Evolutionary conservation across 306 rosid genomes (phyloP).

Genomic region (Rosa multiflora): DNA sequence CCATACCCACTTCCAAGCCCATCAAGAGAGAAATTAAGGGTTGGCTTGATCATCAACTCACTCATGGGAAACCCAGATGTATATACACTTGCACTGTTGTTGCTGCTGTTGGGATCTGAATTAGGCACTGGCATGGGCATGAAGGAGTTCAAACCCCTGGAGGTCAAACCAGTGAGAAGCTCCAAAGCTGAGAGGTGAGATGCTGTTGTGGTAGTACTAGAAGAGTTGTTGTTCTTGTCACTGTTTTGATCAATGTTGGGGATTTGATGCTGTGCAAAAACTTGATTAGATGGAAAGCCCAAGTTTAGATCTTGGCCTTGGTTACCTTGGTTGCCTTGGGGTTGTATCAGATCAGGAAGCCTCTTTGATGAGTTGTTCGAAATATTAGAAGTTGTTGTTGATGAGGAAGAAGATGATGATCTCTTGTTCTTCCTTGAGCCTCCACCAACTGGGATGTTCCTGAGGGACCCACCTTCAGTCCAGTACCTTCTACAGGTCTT

Average conservation of each 20-base stretch:
- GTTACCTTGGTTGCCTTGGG: slow-evolving; percentile 4
- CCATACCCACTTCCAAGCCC: slow-evolving; percentile 49
- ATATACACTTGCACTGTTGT: slow-evolving; percentile 14
- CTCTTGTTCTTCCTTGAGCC: slow-evolving; percentile 81
- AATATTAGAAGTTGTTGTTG: slow-evolving; percentile 8
- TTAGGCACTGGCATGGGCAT: slow-evolving; percentile 37
- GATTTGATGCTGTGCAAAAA: slow-evolving; percentile 22
- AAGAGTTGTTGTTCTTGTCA: slow-evolving; percentile 20
- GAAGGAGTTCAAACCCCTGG: slow-evolving; percentile 62
- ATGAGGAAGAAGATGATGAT: slow-evolving; percentile 30
- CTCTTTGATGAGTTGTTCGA: slow-evolving; percentile 26
- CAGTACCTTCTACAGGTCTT: slow-evolving; percentile 87
- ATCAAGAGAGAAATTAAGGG: slow-evolving; percentile 59
- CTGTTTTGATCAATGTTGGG: slow-evolving; percentile 23
- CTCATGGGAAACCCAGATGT: slow-evolving; percentile 40
- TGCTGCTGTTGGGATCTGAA: slow-evolving; percentile 34
- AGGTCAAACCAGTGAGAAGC: slow-evolving; percentile 58
- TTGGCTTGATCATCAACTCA: slow-evolving; percentile 52
- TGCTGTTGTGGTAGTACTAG: slow-evolving; percentile 11
- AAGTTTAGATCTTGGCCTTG: slow-evolving; percentile 65
- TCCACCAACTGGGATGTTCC: slow-evolving; percentile 92
- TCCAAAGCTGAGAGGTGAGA: slow-evolving; percentile 60
- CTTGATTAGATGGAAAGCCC: slow-evolving; percentile 33
- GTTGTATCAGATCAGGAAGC: slow-evolving; percentile 44
- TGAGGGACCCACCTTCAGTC: slow-evolving; percentile 84